phyloP scores from a whole-genome alignment of 768 basidiomycete genomes.

The Hygrocybe punicea region DNA sequence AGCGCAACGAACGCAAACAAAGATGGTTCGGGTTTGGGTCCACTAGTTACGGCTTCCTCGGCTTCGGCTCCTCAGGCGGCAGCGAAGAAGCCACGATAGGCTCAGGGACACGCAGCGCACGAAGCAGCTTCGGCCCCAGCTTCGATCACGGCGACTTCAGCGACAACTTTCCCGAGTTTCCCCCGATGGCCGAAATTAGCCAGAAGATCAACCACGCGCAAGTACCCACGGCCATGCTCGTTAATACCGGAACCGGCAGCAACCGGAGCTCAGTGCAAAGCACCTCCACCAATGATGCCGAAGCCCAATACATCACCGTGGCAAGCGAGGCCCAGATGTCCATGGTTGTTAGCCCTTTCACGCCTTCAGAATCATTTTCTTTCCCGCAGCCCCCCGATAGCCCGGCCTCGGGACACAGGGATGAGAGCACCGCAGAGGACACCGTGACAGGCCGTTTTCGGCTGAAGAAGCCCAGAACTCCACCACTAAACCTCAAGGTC shows the following conservation, averaged over 20 bases:
- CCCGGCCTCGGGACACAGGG: not conserved
- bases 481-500: not conserved
- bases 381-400: constrained; percentile 59
- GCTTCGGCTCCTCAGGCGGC: constrained; percentile 15
- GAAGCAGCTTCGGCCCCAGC: constrained; percentile 68
- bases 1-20: constrained; percentile 42
- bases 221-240: constrained; percentile 12
- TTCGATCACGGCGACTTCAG: constrained; percentile 40
- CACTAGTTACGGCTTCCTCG: constrained; percentile 20
- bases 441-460: not conserved
- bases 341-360: constrained; percentile 64
- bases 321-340: constrained; percentile 34
- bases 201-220: constrained; percentile 6
- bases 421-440: not conserved
- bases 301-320: constrained; percentile 42
- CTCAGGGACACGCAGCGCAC: constrained; percentile 31
- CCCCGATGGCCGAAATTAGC: constrained; percentile 56
- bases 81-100: constrained; percentile 14
- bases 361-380: constrained; percentile 63
- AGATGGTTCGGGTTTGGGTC: constrained; percentile 54
- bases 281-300: constrained; percentile 18
- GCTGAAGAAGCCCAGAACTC: not conserved
- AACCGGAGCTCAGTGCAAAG: constrained; percentile 32
- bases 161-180: constrained; percentile 22
- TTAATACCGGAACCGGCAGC: constrained; percentile 40